phyloP scores from a whole-genome alignment of 139 green algal genomes.

The Chlamydomonas sp. region DNA sequence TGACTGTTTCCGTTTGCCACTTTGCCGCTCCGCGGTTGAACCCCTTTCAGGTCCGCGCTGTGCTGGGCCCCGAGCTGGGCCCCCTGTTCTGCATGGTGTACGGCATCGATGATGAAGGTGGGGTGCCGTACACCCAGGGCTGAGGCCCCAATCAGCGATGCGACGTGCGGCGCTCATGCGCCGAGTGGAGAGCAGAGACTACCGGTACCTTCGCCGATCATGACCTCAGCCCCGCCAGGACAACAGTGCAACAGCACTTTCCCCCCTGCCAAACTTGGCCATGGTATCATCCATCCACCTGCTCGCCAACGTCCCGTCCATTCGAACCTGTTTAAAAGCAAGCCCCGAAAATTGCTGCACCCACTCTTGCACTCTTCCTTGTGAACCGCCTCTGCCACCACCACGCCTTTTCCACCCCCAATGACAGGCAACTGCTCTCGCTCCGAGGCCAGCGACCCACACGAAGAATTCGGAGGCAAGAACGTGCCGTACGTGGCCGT shows the following conservation, averaged over 20 bases:
- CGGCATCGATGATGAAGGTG: slow-evolving; percentile 61
- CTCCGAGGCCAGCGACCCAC: slow-evolving; percentile 75
- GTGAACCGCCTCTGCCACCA: neutral
- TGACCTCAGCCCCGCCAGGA: too few species aligned
- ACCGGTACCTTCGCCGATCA: too few species aligned
- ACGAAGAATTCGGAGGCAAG: slow-evolving; percentile 84
- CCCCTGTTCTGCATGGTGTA: slow-evolving; percentile 64
- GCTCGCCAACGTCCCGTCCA: too few species aligned
- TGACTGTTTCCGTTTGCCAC: neutral
- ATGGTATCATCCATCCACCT: too few species aligned
- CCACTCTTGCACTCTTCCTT: neutral
- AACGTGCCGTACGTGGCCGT: slow-evolving; percentile 67
- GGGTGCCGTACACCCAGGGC: neutral
- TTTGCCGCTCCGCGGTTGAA: neutral
- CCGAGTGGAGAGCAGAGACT: neutral
- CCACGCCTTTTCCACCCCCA: neutral
- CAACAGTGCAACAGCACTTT: too few species aligned
- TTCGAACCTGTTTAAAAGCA: too few species aligned
- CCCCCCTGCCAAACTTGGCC: too few species aligned
- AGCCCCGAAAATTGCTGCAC: too few species aligned
- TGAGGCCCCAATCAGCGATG: too few species aligned
- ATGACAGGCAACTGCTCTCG: slow-evolving; percentile 71
- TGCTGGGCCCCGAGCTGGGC: slow-evolving; percentile 57
- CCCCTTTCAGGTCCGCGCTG: slow-evolving; percentile 54
- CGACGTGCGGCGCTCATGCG: neutral